A percentile compares a stretch with the other conserved stretches of the same genome.
Conservation (phyloP, 169 alveolate species). For the Cytauxzoon felis region DNA sequence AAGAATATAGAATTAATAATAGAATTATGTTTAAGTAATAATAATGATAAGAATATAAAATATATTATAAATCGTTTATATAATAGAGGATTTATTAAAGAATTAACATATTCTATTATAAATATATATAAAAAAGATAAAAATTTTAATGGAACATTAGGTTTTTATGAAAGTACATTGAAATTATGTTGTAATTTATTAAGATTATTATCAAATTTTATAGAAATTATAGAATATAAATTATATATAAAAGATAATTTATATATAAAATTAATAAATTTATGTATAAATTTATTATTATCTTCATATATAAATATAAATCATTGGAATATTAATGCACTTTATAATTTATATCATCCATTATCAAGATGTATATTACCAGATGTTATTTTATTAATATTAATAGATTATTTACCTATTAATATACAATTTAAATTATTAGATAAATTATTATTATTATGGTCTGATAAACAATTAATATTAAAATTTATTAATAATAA, state of each 20-base stretch:
- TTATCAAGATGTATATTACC: not conserved
- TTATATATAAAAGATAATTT: not conserved
- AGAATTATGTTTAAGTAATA: not conserved
- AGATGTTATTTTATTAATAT: not conserved
- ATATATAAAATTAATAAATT: not conserved
- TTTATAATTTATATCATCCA: constrained; percentile 13
- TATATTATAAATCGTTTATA: constrained; percentile 18
- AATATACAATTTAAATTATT: not conserved
- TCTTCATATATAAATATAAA: not conserved
- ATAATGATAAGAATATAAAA: not conserved
- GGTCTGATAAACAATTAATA: not conserved
- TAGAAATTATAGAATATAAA: not conserved
- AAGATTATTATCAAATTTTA: not conserved
- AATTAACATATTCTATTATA: constrained; percentile 1
- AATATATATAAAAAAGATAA: not conserved
- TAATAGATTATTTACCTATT: constrained; percentile 2
- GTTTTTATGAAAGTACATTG: constrained; percentile 2
- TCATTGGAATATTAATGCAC: constrained; percentile 6
- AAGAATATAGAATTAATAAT: not conserved
- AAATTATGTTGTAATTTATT: constrained; percentile 18
- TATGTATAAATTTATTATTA: not conserved
- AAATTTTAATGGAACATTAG: not conserved
- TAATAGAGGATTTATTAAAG: constrained; percentile 21
- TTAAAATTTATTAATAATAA: not conserved
- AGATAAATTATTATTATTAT: not conserved